phyloP scores from a whole-genome alignment of 495 filamentous ascomycete genomes.

The Cryomyces antarcticus region DNA sequence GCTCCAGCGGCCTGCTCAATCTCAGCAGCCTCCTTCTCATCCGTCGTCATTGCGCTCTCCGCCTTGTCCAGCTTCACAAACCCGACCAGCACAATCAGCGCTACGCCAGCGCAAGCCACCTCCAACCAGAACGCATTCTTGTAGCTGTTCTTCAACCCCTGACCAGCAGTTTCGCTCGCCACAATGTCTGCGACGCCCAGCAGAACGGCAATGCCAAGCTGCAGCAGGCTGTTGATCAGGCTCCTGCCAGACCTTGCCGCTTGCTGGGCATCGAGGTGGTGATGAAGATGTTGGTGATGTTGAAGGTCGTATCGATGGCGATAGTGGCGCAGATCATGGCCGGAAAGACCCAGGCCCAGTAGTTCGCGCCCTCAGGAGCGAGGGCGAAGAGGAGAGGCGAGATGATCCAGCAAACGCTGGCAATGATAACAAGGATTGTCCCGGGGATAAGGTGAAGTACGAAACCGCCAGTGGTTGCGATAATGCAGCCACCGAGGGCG shows the following conservation, averaged over 20 bases:
- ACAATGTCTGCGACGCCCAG: conserved; percentile 59
- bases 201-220: conserved; percentile 59
- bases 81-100: conserved; percentile 33
- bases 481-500: conserved; percentile 51
- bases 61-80: conserved; percentile 37
- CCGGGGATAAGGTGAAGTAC: conserved; percentile 59
- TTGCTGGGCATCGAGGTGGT: conserved; percentile 49
- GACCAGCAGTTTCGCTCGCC: conserved; percentile 29
- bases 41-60: conserved; percentile 7
- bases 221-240: conserved; percentile 29
- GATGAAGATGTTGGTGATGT: conserved; percentile 69
- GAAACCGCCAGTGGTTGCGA: conserved; percentile 51
- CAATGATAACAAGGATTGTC: conserved; percentile 46
- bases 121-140: conserved; percentile 54
- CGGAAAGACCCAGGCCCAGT: conserved; percentile 62
- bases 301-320: conserved; percentile 70
- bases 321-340: conserved; percentile 66
- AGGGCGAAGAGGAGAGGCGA: conserved; percentile 53
- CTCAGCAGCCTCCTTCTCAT: conserved; percentile 6
- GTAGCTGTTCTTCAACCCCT: conserved; percentile 29
- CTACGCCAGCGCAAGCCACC: conserved; percentile 31
- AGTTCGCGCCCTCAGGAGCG: conserved; percentile 35
- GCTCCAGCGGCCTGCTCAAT: too few species aligned
- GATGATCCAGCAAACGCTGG: conserved; percentile 41
- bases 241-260: conserved; percentile 60